Evolutionary conservation across 2,329 filamentous ascomycete species (phyloP).

Genomic region (Pseudopyricularia javanii): DNA sequence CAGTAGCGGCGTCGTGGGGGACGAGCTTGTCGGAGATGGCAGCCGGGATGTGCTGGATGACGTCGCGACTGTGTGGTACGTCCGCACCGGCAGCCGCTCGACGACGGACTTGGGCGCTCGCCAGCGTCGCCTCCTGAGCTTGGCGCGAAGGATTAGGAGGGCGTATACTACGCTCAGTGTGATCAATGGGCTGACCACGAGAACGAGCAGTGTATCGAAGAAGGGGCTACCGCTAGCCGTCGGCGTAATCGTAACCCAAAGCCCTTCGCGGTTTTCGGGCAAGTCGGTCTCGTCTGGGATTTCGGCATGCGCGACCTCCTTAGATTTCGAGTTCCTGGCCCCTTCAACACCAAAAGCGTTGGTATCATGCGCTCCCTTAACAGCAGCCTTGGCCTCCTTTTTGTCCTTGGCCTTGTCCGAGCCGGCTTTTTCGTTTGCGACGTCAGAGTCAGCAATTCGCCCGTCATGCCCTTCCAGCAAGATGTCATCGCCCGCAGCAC

Average conservation of each 20-base stretch:
- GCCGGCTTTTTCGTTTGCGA: conserved; percentile 16
- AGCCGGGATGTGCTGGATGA: conserved; percentile 45
- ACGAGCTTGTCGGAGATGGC: conserved; percentile 52
- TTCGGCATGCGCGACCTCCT: conserved; percentile 6
- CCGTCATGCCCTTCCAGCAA: conserved; percentile 79
- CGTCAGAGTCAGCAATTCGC: conserved; percentile 55
- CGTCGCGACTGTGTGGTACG: conserved; percentile 73
- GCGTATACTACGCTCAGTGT: conserved; percentile 90
- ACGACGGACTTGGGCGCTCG: conserved; percentile 95
- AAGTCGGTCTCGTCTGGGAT: conserved; percentile 6
- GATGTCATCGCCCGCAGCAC: conserved; percentile 43
- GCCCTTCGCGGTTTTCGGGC: conserved; percentile 51
- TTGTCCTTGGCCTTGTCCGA: neutral
- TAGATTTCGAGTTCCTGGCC: conserved; percentile 13
- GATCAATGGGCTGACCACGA: conserved; percentile 89
- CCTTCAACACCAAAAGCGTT: conserved; percentile 35
- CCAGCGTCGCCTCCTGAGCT: conserved; percentile 83
- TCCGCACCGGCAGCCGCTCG: conserved; percentile 85
- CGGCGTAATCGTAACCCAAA: conserved; percentile 95
- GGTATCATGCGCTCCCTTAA: conserved; percentile 27
- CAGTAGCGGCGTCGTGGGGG: conserved; percentile 70
- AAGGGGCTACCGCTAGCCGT: conserved; percentile 85
- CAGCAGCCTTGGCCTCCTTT: conserved; percentile 3
- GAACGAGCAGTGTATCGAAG: conserved; percentile 88
- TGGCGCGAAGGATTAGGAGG: conserved; percentile 72